A percentile compares a stretch with the other conserved stretches of the same genome.
Evolutionary conservation across 441 rosid genomes (phyloP).

Genomic region (Kokia cookei): DNA sequence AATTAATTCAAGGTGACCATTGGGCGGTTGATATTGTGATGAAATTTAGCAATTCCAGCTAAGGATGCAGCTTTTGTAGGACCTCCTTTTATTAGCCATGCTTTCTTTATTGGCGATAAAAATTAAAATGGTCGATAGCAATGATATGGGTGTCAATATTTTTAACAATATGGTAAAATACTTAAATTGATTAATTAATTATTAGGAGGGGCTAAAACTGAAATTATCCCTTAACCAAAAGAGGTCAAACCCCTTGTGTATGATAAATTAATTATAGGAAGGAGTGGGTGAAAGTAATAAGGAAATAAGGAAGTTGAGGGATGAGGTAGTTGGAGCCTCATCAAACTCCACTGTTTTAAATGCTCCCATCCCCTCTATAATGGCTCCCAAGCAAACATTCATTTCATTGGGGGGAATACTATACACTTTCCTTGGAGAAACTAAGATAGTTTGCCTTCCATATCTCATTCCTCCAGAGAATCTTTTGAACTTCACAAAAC

Average conservation of each 20-base stretch:
- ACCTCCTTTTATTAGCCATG: conserved; percentile 2
- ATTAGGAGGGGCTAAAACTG: no score
- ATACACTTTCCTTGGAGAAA: background rate
- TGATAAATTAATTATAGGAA: background rate
- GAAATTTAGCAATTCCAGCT: conserved; percentile 14
- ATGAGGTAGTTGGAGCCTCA: conserved; percentile 22
- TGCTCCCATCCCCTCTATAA: conserved; percentile 9
- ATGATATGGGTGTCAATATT: background rate
- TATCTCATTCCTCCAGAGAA: conserved; percentile 21
- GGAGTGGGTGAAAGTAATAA: conserved; percentile 40
- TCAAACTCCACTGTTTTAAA: conserved; percentile 24
- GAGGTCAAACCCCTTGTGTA: no score
- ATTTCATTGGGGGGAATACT: conserved; percentile 25
- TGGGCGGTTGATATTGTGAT: conserved; percentile 23
- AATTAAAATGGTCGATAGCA: background rate
- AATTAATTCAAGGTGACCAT: conserved; percentile 14
- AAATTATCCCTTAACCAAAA: no score
- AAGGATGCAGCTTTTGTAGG: conserved; percentile 16
- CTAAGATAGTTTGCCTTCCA: background rate
- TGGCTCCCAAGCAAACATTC: conserved; percentile 47
- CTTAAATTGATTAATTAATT: no score
- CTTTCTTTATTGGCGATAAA: conserved; percentile 5
- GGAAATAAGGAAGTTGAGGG: conserved; percentile 28
- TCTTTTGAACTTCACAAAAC: conserved; percentile 28
- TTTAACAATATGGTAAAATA: background rate